phyloP scores from a whole-genome alignment of 108 stramenopile species.

The Skeletonema menzelii region DNA sequence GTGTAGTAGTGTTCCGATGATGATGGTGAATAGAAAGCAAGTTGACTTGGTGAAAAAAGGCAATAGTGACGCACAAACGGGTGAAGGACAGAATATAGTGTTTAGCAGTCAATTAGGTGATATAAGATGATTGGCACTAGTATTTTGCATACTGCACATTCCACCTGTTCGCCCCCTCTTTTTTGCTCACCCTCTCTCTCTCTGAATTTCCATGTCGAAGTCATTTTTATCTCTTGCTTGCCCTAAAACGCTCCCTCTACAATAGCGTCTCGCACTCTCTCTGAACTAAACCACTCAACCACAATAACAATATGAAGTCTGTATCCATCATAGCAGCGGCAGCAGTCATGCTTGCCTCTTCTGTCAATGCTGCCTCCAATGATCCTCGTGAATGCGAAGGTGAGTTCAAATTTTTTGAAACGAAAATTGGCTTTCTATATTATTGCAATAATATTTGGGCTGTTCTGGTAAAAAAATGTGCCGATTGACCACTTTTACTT shows the following conservation, averaged over 20 bases:
- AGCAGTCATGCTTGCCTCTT: conserved; percentile 22
- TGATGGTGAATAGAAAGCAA: neutral
- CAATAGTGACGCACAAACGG: neutral
- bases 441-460: neutral
- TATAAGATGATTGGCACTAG: neutral
- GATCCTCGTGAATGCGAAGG: conserved; percentile 53
- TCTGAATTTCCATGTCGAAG: neutral
- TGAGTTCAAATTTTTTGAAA: conserved; percentile 3
- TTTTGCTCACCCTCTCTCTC: neutral
- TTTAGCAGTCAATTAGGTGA: neutral
- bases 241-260: neutral
- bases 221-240: neutral
- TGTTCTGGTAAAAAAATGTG: neutral
- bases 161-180: neutral
- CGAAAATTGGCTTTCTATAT: neutral
- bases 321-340: conserved; percentile 23
- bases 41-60: neutral
- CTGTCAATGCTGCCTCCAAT: conserved; percentile 22
- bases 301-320: conserved; percentile 10
- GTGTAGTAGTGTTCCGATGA: neutral
- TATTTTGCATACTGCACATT: neutral
- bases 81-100: neutral
- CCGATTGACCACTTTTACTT: neutral
- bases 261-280: neutral
- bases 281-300: neutral